These are phyloP conservation scores for Lachancea sp. DNA, from an alignment of 805 yeast species.

Conservation along the genomic window DNA sequence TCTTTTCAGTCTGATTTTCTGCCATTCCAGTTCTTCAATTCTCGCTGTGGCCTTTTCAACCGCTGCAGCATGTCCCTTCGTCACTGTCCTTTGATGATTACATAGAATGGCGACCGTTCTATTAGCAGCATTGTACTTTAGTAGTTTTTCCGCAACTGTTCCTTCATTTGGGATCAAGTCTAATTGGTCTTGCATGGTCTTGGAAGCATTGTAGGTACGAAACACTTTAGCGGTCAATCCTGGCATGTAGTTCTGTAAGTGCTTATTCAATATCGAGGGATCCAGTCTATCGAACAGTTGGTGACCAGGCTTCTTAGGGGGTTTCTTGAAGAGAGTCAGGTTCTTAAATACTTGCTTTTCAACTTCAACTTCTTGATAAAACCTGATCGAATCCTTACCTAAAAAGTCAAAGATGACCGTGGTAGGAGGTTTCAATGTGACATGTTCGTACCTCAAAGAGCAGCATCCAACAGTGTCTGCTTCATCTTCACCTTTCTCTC, in stretches of 20 bases:
- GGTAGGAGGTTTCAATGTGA: conserved; percentile 77
- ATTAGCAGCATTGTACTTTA: conserved; percentile 88
- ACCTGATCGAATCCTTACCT: conserved; percentile 93
- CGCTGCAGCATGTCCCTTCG: conserved; percentile 75
- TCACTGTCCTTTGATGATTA: conserved; percentile 92
- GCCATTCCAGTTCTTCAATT: conserved; percentile 80
- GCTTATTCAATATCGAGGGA: conserved; percentile 76
- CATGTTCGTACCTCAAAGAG: conserved; percentile 84
- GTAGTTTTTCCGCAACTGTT: conserved; percentile 78
- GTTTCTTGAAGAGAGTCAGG: conserved; percentile 75
- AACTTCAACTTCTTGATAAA: conserved; percentile 86
- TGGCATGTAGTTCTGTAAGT: conserved; percentile 82
- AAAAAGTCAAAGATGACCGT: conserved; percentile 84
- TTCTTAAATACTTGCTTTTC: conserved; percentile 89
- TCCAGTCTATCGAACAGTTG: conserved; percentile 86
- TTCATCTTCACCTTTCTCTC: conserved; percentile 94
- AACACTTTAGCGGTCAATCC: conserved; percentile 95
- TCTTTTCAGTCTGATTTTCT: conserved; percentile 63
- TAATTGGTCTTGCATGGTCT: conserved; percentile 92
- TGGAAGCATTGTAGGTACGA: conserved; percentile 95
- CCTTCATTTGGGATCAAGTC: conserved; percentile 83
- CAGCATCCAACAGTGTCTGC: conserved; percentile 99
- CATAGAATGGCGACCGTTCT: conserved; percentile 92
- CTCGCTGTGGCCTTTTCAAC: conserved; percentile 74
- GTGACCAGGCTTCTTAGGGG: conserved; percentile 88